Evolutionary conservation across 257 asterid genomes (phyloP), one percentile per base, ranked within the genome.

Genomic region (Coffea eugenioides): DNA sequence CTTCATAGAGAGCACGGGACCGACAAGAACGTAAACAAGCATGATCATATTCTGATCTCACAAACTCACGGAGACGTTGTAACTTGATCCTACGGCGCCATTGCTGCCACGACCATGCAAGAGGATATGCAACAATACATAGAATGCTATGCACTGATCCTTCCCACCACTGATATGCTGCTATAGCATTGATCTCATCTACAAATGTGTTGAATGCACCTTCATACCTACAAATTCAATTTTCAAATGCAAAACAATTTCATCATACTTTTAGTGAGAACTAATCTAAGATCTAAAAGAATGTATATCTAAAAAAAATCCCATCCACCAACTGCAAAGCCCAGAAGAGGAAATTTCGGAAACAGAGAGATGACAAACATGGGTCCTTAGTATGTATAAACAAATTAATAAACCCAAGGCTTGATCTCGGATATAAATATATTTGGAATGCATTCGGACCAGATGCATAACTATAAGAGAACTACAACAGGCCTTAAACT

Each of bases 91-190:
- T 92, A 76, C 97, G 92, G 76, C 99, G 91, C 97, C 99, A 96
- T 84, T 96, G 98, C 84, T 90, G 91, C 99, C 99, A 96, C 70
- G 98, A 96, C 97, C 98, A 94, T 68, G 97, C 96, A 84, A 96
- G 94, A 82, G 98, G 97, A 89, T 90, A 96, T 74, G 91, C 97
- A 75, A 90, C 82, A 85, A 96, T 75, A 84, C 98, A 96, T 36
- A 94, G 90, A 84, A 96, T 89, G 84, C 91, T 92, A 82, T 94
- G 90, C 73, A 94, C 89, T 61, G 99, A 89, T 74, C 98, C 98
- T 86, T 96, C 99, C 99, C 99, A 96, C 99, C 99, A 96, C 80
- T 96, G 97, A 86, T 94, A 96, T 71, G 97, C 86, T 64, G 97
- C 97, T 83, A 96, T 94, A 75, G 94, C 90, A 84, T 96, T 94